Evolutionary conservation across 1,139 yeast species (phyloP), one percentile per base, ranked within the genome.

Genomic region (Taiozyma sp.): DNA sequence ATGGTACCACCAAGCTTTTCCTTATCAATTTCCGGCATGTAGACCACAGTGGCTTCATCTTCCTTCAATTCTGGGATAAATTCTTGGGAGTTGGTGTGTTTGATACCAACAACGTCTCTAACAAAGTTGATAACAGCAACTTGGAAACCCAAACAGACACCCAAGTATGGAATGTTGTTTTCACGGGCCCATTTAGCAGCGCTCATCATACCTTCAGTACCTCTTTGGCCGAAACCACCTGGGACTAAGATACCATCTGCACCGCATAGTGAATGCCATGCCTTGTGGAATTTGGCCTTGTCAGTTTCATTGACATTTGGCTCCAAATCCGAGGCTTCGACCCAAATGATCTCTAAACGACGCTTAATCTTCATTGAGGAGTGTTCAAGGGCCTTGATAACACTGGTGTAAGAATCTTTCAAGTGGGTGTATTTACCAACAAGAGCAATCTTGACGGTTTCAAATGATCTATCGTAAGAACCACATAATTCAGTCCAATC

Each of bases 171-270:
- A 51, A 90, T 80, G 63, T 85, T 79, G 73, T 90, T 90, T 70
- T 88, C 96, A 73, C 99, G 85, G 26, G 99, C 99, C 84, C 96
- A 95, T 69, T 88, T 86, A 50, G 98, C 96, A 56, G 98, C 99
- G 37, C 90, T 76, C 68, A 95, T 76, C 99, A 95, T 95, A 64
- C 99, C 99, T 73, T 93, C 98, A 55, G 90, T 89, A 71, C 99
- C 99, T 71, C 99, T 85, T 50, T 83, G 74, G 56, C 99, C 99
- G 66, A 95, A 95, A 2, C 99, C 99, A 65, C 99, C 99, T 42
- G 99, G 99, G 52, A 95, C 97, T 56, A 95, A 79, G 58, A 95
- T 88, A 70, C 99, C 99, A 69, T 95, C 97, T 26, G 99, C 97
- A 63, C 88, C 83, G 68, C 97, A 89, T 59, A 95, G 84, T 61